These are phyloP conservation scores for Acaromyces ingoldii DNA, from an alignment of 1,284 basidiomycete species.

Conservation along the genomic window DNA sequence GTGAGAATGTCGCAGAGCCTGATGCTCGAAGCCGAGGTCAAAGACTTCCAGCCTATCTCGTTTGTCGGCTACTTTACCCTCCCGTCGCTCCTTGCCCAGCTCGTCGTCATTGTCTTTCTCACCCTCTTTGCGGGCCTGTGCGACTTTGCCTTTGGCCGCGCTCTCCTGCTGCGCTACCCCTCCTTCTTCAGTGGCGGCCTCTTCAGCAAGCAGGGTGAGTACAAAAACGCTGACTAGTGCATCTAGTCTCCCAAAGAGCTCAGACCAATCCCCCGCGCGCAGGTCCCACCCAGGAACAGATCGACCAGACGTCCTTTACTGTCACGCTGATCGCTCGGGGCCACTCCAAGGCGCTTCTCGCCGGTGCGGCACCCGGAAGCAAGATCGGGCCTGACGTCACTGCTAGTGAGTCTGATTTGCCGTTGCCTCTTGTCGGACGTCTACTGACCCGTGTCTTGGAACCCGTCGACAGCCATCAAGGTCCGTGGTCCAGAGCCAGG, in stretches of 20 bases:
- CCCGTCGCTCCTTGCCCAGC: conserved; percentile 9
- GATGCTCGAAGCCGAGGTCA: conserved; percentile 3
- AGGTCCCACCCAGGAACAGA: conserved; percentile 15
- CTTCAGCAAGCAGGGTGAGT: conserved; percentile 14
- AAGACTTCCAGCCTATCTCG: conserved; percentile 6
- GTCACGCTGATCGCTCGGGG: conserved; percentile 12
- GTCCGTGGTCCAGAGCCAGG: conserved; percentile 10
- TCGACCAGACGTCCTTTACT: conserved; percentile 8
- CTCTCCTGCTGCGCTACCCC: conserved; percentile 11
- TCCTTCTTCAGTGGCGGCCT: conserved; percentile 11
- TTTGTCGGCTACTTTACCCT: conserved; percentile 13
- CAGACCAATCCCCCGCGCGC: background rate
- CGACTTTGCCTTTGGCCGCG: conserved; percentile 7
- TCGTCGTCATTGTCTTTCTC: conserved; percentile 6
- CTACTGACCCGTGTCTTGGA: background rate
- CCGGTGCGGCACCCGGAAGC: background rate
- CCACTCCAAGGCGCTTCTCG: conserved; percentile 1
- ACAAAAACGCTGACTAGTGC: background rate
- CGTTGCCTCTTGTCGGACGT: background rate
- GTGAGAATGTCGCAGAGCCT: conserved; percentile 14
- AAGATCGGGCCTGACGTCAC: background rate
- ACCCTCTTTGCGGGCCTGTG: conserved; percentile 12
- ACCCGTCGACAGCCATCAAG: background rate
- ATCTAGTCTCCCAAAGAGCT: background rate
- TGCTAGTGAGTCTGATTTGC: background rate